Evolutionary conservation across 306 rosid species (phyloP).

Genomic region (Cicer chorassanicum): DNA sequence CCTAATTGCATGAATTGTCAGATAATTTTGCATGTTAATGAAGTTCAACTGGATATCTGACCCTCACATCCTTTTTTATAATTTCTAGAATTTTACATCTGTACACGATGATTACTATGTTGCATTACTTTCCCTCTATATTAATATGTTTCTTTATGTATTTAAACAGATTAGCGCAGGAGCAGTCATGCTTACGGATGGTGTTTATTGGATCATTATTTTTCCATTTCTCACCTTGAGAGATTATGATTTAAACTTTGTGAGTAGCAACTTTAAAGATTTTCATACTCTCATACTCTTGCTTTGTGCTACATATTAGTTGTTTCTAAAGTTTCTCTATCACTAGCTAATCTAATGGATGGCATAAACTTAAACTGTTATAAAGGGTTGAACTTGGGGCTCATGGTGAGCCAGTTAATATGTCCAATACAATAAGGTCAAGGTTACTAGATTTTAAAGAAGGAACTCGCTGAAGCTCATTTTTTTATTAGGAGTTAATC

Average conservation of each 20-base stretch:
- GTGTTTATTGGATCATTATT: conserved; percentile 65
- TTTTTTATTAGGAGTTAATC: conserved; percentile 10
- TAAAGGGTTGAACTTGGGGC: conserved; percentile 21
- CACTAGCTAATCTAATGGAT: conserved; percentile 19
- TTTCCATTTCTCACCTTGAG: conserved; percentile 70
- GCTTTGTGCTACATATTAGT: conserved; percentile 11
- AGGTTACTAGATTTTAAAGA: background rate
- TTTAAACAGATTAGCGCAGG: conserved; percentile 69
- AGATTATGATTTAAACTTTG: conserved; percentile 59
- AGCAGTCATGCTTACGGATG: conserved; percentile 75
- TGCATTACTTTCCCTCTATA: conserved; percentile 36
- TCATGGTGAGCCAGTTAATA: background rate
- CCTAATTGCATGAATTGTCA: conserved; percentile 11
- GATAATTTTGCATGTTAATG: conserved; percentile 29
- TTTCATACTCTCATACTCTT: conserved; percentile 27
- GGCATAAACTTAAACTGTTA: background rate
- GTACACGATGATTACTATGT: conserved; percentile 2
- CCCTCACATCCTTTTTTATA: conserved; percentile 23
- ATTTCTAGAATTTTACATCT: conserved; percentile 29
- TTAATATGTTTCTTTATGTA: conserved; percentile 35
- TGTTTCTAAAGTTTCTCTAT: conserved; percentile 37
- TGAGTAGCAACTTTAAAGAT: conserved; percentile 49
- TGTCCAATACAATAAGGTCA: background rate
- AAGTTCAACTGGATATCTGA: conserved; percentile 16
- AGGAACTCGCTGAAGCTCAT: background rate